Conservation (phyloP, 495 filamentous ascomycete species). For the Aspergillus hancockii region DNA sequence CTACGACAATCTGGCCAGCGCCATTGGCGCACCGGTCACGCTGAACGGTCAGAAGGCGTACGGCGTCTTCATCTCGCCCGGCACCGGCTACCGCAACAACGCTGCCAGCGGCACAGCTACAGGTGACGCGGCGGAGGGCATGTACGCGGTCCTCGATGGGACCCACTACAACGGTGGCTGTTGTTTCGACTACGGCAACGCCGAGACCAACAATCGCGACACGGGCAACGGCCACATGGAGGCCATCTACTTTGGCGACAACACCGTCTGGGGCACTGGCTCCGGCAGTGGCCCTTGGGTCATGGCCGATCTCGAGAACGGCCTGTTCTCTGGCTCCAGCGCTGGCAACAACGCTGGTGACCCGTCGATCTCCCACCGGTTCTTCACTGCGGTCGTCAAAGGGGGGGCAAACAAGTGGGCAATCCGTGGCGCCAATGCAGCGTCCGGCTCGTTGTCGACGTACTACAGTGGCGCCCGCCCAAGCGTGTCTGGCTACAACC, state of each 20-base stretch:
- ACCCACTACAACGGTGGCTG: slow-evolving; percentile 59
- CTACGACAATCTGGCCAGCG: slow-evolving; percentile 56
- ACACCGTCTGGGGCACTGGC: slow-evolving; percentile 51
- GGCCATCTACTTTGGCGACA: slow-evolving; percentile 58
- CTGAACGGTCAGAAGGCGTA: slow-evolving; percentile 60
- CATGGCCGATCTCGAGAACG: slow-evolving; percentile 64
- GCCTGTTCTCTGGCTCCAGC: slow-evolving; percentile 53
- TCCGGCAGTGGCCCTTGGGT: slow-evolving; percentile 58
- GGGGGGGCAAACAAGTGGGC: slow-evolving; percentile 53
- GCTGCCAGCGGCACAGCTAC: slow-evolving; percentile 48
- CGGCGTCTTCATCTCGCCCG: slow-evolving; percentile 57
- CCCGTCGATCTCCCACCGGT: slow-evolving; percentile 49
- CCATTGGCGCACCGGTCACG: slow-evolving; percentile 57
- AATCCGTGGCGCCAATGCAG: slow-evolving; percentile 54
- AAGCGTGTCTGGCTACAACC: slow-evolving; percentile 51
- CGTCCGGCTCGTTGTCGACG: slow-evolving; percentile 54
- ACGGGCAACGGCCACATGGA: slow-evolving; percentile 63
- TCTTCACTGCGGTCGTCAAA: slow-evolving; percentile 55
- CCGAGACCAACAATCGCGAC: slow-evolving; percentile 53
- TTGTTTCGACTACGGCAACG: slow-evolving; percentile 66
- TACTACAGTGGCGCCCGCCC: slow-evolving; percentile 56
- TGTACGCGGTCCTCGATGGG: slow-evolving; percentile 61
- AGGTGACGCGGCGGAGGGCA: slow-evolving; percentile 55
- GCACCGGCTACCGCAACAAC: slow-evolving; percentile 58
- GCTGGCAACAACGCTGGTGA: slow-evolving; percentile 43